Evolutionary conservation across 73 alveolate species (phyloP).

Genomic region (Tetrahymena thermophila): DNA sequence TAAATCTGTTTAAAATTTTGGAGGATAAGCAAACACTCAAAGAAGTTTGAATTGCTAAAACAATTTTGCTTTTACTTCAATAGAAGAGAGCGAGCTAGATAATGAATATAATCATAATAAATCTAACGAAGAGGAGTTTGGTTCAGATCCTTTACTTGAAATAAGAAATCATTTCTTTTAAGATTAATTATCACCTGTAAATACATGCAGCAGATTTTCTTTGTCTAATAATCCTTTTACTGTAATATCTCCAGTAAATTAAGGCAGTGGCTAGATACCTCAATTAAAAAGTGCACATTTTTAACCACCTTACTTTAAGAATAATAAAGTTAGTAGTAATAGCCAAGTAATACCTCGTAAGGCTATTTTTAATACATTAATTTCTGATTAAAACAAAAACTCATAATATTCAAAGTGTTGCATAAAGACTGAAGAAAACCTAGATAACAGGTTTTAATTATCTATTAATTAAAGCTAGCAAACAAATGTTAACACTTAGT

Average conservation of each 20-base stretch:
- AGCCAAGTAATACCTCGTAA: neutral
- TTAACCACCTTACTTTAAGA: neutral
- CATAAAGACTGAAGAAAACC: neutral
- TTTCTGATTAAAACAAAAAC: neutral
- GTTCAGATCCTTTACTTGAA: neutral
- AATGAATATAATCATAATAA: neutral
- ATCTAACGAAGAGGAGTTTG: neutral
- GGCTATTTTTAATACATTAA: neutral
- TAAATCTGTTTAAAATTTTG: neutral
- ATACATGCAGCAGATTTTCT: neutral
- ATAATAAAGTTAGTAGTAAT: neutral
- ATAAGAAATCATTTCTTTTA: neutral
- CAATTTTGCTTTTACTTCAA: neutral
- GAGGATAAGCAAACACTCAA: neutral
- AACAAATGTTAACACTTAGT: neutral
- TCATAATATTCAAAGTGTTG: neutral
- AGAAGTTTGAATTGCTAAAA: neutral
- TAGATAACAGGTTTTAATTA: neutral
- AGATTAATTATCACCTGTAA: neutral
- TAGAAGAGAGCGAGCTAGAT: neutral
- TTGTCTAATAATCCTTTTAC: neutral
- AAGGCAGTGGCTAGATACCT: neutral
- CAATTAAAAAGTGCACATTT: neutral
- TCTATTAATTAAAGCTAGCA: neutral
- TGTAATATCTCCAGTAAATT: neutral